Percentiles rank a stretch among this genome's conserved stretches.
Evolutionary conservation across 192 early-diverging fungal genomes (phyloP).

Genomic region (Coemansia sp.): DNA sequence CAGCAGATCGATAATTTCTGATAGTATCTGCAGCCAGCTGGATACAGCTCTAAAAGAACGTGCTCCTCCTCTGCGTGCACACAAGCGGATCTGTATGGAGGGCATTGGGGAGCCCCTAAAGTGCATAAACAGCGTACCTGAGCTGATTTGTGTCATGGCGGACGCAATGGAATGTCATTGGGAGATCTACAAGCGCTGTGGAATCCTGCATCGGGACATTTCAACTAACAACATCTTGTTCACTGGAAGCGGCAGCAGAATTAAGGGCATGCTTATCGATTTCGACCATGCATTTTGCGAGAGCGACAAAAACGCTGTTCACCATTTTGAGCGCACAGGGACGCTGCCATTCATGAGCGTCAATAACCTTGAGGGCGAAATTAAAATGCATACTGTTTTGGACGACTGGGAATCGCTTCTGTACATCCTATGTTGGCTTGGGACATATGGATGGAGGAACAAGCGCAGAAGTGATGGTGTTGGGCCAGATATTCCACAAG

Average conservation of each 20-base stretch:
- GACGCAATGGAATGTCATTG: slow-evolving; percentile 23
- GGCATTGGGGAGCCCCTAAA: slow-evolving; percentile 16
- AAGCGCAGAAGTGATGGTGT: background rate
- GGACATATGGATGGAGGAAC: slow-evolving; percentile 17
- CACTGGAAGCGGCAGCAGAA: background rate
- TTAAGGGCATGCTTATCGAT: slow-evolving; percentile 32
- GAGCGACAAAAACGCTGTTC: background rate
- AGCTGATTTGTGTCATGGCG: slow-evolving; percentile 18
- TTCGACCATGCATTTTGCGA: slow-evolving; percentile 25
- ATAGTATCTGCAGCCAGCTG: slow-evolving; percentile 7
- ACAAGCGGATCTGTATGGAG: slow-evolving; percentile 16
- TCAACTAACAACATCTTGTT: slow-evolving; percentile 27
- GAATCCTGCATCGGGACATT: slow-evolving; percentile 18
- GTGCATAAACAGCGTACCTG: background rate
- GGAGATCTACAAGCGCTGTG: slow-evolving; percentile 2
- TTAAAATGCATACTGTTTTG: slow-evolving; percentile 9
- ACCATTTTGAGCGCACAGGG: slow-evolving; percentile 13
- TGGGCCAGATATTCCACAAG: no score
- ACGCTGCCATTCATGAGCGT: slow-evolving; percentile 41
- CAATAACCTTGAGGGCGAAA: slow-evolving; percentile 14
- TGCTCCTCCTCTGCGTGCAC: background rate
- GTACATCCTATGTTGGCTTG: slow-evolving; percentile 34
- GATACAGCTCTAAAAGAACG: background rate
- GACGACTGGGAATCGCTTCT: slow-evolving; percentile 38
- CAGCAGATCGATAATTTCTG: background rate